These are phyloP conservation scores for Fusarium tjaetaba DNA, from an alignment of 2,329 filamentous ascomycete genomes.

Conservation along the genomic window DNA sequence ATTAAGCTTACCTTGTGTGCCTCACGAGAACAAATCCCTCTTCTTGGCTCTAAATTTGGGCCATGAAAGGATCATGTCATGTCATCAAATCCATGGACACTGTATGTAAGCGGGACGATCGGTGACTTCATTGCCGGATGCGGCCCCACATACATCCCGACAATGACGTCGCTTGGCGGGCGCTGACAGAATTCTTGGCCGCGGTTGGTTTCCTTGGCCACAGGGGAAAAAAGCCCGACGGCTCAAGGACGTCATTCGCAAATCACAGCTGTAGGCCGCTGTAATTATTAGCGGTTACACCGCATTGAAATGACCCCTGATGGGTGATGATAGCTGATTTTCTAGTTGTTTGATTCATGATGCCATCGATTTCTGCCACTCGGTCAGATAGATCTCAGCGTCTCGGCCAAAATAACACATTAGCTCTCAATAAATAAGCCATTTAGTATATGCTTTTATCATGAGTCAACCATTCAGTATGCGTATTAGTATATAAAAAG, in stretches of 20 bases:
- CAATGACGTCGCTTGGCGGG: conserved; percentile 28
- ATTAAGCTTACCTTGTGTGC: conserved; percentile 12
- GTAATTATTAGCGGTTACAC: background rate
- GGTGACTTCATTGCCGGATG: conserved; percentile 28
- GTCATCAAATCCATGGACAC: background rate
- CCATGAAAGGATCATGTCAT: background rate
- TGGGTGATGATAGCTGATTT: background rate
- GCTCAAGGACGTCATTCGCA: conserved; percentile 24
- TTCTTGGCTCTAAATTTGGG: conserved; percentile 20
- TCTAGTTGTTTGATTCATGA: background rate
- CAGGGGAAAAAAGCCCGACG: background rate
- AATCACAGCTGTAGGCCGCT: conserved; percentile 6
- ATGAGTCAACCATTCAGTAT: too few species aligned
- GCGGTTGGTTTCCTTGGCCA: conserved; percentile 10
- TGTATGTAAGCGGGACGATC: conserved; percentile 22
- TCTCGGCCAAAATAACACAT: too few species aligned
- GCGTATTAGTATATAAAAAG: too few species aligned
- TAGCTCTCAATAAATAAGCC: too few species aligned
- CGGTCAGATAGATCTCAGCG: too few species aligned
- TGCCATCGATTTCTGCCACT: too few species aligned
- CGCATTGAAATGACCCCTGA: background rate
- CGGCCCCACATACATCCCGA: conserved; percentile 12
- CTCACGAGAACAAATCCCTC: background rate
- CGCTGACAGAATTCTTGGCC: conserved; percentile 23
- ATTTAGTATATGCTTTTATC: too few species aligned